Base-by-base conservation (phyloP, 331 rosid species). In the Acacia concinna region DNA sequence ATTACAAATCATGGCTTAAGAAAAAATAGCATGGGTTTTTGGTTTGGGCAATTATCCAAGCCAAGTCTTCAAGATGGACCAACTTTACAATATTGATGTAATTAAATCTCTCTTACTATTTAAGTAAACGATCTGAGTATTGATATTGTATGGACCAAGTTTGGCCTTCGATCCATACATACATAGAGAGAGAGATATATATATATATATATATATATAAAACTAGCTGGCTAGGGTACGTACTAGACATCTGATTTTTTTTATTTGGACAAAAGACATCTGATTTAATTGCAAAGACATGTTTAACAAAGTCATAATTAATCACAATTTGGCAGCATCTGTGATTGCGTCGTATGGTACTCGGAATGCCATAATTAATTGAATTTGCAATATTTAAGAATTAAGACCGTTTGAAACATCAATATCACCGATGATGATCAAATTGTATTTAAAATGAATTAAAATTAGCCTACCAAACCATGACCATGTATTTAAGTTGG, bases 251-350 rank as follows among this genome's bases (percentile, higher is more conserved):
- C 76, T 44, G 79, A 41, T 81, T 81, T 43, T n/a, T n/a, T n/a
- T n/a, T n/a, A n/a, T n/a, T n/a, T n/a, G n/a, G n/a, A n/a, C n/a
- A n/a, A n/a, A n/a, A 75, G 59, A 37, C 76, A 71, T 78, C 76
- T 44, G 79, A 41, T 81, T 81, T 43, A 82, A 51, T 79, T 76
- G 43, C 32, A 76, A 80, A 41, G 79, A 68, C 81, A 77, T 49
- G 69, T 71, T 31, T 59, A 59, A 27, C 70, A 62, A 68, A 59
- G 80, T 54, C 80, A 80, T 75, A 25, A 82, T 75, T 75, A 25
- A 82, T 75, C 34, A 70, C 79, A 78, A 60, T 47, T 81, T 84
- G 84, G 76, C 84, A 79, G 84, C 78, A 78, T 12, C 71, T 57
- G 57, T 69, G 69, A 81, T 23, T 14, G 75, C 81, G 83, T 80